Evolutionary conservation across 2,329 filamentous ascomycete species (phyloP), one percentile per base, ranked within the genome.

Genomic region (Clarireedia hainanense): DNA sequence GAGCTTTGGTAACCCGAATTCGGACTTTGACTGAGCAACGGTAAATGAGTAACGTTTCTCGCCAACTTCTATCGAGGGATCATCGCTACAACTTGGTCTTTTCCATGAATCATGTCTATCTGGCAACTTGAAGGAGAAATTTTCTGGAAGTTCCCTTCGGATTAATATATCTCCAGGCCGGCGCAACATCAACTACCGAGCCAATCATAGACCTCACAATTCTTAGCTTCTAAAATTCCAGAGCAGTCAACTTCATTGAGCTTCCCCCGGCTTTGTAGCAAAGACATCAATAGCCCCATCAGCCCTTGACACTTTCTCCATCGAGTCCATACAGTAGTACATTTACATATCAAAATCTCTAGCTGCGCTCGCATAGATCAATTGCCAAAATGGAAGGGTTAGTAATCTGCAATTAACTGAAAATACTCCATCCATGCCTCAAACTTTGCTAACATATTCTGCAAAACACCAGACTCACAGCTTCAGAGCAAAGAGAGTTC

Each of bases 401-500:
- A n/a, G 65, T 58, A 42, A 12, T 34, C 30, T 34, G 12, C 10
- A 34, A 34, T 34, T 34, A 2, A 12, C 12, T 34, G 30, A 34
- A 14, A 12, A 10, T 34, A 34, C 17, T 42, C 1, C 9, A 17
- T 12, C 5, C 39, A n/a, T 10, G 3, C 3, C 9, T 6, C 15
- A 10, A 20, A 20, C 24, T 34, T 23, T 40, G 48, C 62, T 60
- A 58, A 63, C 46, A 9, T 30, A 47, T 61, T 47, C 20, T n/a
- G n/a, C 12, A 12, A 24, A 12, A 24, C 46, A 47, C 59, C 56
- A 68, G 67, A 63, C 63, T 70, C 47, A 65, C 67, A 40, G 59
- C 63, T 37, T 73, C 83, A 67, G 92, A 97, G 80, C 89, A 95
- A 79, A 88, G 89, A 76, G 89, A 94, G 80, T 88, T 99, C 71